Percentiles rank a stretch among this genome's conserved stretches.
Evolutionary conservation across 2,329 filamentous ascomycete species (phyloP).

Genomic region (Metarhizium humberi): DNA sequence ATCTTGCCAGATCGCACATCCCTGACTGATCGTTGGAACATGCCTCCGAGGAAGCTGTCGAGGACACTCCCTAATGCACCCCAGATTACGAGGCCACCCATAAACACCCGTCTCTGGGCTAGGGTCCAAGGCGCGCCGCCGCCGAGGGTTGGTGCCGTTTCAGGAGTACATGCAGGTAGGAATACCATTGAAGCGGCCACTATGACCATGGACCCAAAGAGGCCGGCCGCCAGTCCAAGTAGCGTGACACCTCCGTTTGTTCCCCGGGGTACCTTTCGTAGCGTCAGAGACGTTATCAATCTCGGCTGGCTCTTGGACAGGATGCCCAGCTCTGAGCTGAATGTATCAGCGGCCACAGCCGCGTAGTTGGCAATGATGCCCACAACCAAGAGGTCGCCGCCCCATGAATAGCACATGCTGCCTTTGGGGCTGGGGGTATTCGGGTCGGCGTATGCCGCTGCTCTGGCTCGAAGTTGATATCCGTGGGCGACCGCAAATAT

Average conservation of each 20-base stretch:
- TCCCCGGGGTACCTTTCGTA: constrained; percentile 74
- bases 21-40: constrained; percentile 77
- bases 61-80: constrained; percentile 73
- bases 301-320: constrained; percentile 66
- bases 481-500: constrained; percentile 51
- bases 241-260: constrained; percentile 89
- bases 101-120: constrained; percentile 34
- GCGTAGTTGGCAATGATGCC: constrained; percentile 78
- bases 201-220: constrained; percentile 65
- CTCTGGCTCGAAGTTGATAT: constrained; percentile 45
- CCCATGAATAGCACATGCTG: constrained; percentile 48
- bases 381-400: constrained; percentile 52
- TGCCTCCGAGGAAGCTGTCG: constrained; percentile 78
- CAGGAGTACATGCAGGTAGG: constrained; percentile 54
- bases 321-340: constrained; percentile 92
- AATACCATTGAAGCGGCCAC: constrained; percentile 55
- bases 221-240: constrained; percentile 62
- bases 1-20: constrained; percentile 80
- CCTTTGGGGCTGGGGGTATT: constrained; percentile 23
- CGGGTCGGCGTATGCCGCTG: constrained; percentile 26
- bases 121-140: constrained; percentile 41
- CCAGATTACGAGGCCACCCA: constrained; percentile 56
- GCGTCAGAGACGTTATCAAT: constrained; percentile 70
- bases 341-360: constrained; percentile 84
- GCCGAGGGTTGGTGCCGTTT: constrained; percentile 26